Evolutionary conservation across 371 early-diverging fungal genomes (phyloP), one percentile per base, ranked within the genome.

Genomic region (Funneliformis caledonium): DNA sequence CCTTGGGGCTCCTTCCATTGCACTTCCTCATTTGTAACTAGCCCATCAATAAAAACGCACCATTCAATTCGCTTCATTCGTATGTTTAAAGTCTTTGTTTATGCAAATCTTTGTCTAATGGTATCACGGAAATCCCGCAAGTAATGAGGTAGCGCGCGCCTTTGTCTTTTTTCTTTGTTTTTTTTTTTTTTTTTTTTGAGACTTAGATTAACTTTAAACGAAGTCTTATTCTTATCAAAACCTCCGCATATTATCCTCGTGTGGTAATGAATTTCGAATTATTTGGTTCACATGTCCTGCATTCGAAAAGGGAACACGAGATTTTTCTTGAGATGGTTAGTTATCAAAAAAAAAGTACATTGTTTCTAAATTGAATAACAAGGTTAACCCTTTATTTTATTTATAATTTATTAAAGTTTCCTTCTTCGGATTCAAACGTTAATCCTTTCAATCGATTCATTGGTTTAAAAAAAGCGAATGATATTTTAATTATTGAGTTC

Each of bases 1-100:
- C 33, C 74, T 50, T 52, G 31, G 31, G 12, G 14, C 56, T 31
- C 59, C 48, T 73, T 73, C 56, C 31, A 73, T 73, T 73, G 33
- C 3, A 37, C 37, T 73, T 73, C 56, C 74, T 45, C 22, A 31
- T 56, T 73, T 16, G 74, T 16, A 16, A 56, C 37, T 50, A 50
- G 12, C 74, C 59, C 42, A 56, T 56, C 74, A 33, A 16, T 73
- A 33, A 73, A 56, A 31, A 11, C 7, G 31, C 45, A 52, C 52
- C n/a, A 33, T 72, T 50, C 50, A 50, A 2, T 59, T 19, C 26
- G 45, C 73, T 59, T 42, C 37, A 22, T 73, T 73, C 52, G 31
- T 56, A 73, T 50, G 33, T 12, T 6, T 16, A 26, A 73, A 7
- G 16, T 26, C 7, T 14, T 9, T 65, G 8, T 8, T 73, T 47